Evolutionary conservation across 2,329 filamentous ascomycete genomes (phyloP).

Genomic region (Epichloe bromicola): DNA sequence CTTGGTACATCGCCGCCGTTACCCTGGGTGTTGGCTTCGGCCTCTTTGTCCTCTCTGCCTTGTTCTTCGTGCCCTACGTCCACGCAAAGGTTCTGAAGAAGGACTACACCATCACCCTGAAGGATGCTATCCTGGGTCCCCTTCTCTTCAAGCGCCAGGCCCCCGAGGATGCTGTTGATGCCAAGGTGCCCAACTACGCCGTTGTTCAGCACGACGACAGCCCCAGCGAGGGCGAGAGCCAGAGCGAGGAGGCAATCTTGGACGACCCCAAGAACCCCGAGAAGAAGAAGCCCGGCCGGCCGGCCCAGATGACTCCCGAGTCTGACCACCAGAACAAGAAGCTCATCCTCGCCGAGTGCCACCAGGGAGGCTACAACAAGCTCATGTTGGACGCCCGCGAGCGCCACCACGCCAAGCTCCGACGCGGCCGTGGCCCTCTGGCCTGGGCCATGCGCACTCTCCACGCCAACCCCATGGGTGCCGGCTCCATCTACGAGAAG

Average conservation of each 20-base stretch:
- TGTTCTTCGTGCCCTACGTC: constrained; percentile 65
- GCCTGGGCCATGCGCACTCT: constrained; percentile 74
- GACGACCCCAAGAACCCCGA: constrained; percentile 14
- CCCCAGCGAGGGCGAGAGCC: constrained; percentile 11
- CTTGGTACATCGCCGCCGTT: constrained; percentile 53
- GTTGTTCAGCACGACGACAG: constrained; percentile 56
- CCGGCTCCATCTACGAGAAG: constrained; percentile 61
- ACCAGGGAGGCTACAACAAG: constrained; percentile 45
- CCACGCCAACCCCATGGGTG: constrained; percentile 58
- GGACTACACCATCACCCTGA: constrained; percentile 52
- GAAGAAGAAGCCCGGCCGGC: background rate
- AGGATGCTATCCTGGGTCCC: constrained; percentile 48
- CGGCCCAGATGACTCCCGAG: constrained; percentile 7
- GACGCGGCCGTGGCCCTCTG: constrained; percentile 51
- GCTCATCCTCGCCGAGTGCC: constrained; percentile 31
- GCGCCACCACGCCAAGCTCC: constrained; percentile 49
- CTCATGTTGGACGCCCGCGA: constrained; percentile 43
- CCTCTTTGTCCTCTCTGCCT: constrained; percentile 41
- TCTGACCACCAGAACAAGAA: constrained; percentile 34
- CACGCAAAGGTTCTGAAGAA: constrained; percentile 55
- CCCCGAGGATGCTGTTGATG: constrained; percentile 37
- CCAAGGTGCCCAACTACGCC: constrained; percentile 60
- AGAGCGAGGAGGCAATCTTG: constrained; percentile 12
- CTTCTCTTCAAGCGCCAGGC: constrained; percentile 47
- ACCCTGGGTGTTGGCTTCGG: constrained; percentile 51